These are phyloP conservation scores for Basidiobolus meristosporus DNA, from an alignment of 371 early-diverging fungal species.

Conservation along the genomic window DNA sequence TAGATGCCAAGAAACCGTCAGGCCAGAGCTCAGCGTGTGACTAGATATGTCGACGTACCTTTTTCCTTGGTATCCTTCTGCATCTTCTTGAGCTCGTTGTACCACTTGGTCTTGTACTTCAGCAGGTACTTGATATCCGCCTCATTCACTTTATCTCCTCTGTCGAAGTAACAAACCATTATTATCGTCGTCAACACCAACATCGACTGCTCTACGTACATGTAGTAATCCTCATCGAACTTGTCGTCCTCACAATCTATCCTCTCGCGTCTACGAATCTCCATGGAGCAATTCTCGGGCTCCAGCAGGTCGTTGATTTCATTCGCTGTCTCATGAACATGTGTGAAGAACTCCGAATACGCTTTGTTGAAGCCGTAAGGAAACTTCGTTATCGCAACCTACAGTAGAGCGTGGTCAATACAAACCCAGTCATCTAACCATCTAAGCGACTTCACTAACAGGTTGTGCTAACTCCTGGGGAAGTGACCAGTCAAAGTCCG, in stretches of 20 bases:
- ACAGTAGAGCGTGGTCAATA: neutral
- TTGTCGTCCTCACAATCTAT: constrained; percentile 46
- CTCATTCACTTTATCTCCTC: constrained; percentile 5
- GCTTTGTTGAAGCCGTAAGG: constrained; percentile 84
- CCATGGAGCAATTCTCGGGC: constrained; percentile 47
- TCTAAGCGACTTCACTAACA: constrained; percentile 6
- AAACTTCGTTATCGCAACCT: constrained; percentile 2
- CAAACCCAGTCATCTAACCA: neutral
- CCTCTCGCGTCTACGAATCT: constrained; percentile 36
- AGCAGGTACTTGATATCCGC: constrained; percentile 57
- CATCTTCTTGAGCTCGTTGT: constrained; percentile 27
- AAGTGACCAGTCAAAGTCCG: constrained; percentile 72
- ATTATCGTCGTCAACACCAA: neutral
- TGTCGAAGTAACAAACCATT: neutral
- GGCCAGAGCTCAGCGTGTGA: neutral
- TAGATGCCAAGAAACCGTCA: too few relatives aligned
- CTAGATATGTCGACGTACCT: neutral
- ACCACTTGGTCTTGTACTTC: constrained; percentile 46
- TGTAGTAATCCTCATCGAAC: constrained; percentile 85
- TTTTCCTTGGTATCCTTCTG: neutral
- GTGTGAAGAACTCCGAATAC: constrained; percentile 56
- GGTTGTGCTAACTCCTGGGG: constrained; percentile 42
- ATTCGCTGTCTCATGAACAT: constrained; percentile 58
- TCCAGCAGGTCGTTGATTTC: constrained; percentile 63
- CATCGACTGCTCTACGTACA: constrained; percentile 16